Evolutionary conservation across 495 filamentous ascomycete species (phyloP), one percentile per base, ranked within the genome.

Genomic region (Polyplosphaeria fusca): DNA sequence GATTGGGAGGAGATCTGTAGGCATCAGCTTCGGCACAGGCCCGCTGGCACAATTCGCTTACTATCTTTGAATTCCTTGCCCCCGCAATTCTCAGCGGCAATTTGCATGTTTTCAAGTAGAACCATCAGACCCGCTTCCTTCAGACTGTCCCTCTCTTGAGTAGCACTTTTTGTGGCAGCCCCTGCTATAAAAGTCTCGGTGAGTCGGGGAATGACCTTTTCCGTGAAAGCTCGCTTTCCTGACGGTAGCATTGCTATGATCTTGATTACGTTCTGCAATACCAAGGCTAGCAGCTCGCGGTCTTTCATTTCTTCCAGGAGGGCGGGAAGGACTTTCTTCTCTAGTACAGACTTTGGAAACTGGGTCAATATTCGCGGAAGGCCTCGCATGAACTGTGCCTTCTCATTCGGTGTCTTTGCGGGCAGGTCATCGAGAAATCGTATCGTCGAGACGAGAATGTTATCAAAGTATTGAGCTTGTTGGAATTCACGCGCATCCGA

Each of bases 41-140:
- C n/a, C n/a, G n/a, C n/a, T n/a, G n/a, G n/a, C n/a, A n/a, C n/a
- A n/a, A n/a, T n/a, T n/a, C n/a, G 30, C 84, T 63, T 68, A 89
- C 87, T 85, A 59, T 95, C 90, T 73, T 96, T 96, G 70, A 97
- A 97, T 55, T 96, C 92, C 61, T 87, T 88, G 0, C 90, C 91
- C 3, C 86, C 83, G 58, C 86, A 94, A 52, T 92, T 93, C 4
- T 82, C 80, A 3, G 87, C 80, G 49, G 94, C 83, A 2, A 84
- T 72, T 2, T 74, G 71, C 61, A 95, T 79, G 57, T 95, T 90
- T 55, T 96, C 89, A 2, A 98, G 74, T 2, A 96, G 71, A 11
- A 94, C 84, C 78, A 94, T 91, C 32, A 97, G 74, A 2, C 92
- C 94, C 0, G 91, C 91, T 71, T 98, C 94, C 64, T 84, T 85